Evolutionary conservation across 1,139 yeast species (phyloP).

Genomic region (Kurtzmaniella quercitrusa): DNA sequence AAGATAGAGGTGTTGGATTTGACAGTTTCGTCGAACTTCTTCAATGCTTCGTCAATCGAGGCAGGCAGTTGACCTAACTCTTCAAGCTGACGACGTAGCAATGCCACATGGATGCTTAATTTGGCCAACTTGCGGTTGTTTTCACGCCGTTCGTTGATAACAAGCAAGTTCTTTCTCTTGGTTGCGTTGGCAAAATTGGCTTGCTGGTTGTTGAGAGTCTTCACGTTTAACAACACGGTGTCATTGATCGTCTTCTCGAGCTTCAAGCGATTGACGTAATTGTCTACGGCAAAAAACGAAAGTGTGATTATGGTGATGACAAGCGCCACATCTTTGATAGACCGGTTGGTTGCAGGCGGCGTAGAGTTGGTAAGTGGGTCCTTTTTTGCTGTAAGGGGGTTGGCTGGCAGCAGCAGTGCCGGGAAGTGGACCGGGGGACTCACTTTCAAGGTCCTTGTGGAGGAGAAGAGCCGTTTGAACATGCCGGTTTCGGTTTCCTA

Average conservation of each 20-base stretch:
- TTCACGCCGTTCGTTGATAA: slow-evolving; percentile 43
- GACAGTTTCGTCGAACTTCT: slow-evolving; percentile 52
- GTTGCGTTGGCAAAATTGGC: slow-evolving; percentile 39
- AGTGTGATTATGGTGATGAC: slow-evolving; percentile 36
- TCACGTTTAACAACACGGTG: slow-evolving; percentile 37
- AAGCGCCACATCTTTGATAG: slow-evolving; percentile 28
- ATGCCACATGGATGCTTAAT: slow-evolving; percentile 61
- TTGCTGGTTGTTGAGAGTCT: slow-evolving; percentile 39
- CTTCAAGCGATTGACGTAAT: slow-evolving; percentile 38
- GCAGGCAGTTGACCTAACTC: slow-evolving; percentile 53
- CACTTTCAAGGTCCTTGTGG: neutral
- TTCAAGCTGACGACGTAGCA: slow-evolving; percentile 52
- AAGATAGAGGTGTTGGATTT: slow-evolving; percentile 51
- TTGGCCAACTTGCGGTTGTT: slow-evolving; percentile 50
- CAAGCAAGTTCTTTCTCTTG: slow-evolving; percentile 44
- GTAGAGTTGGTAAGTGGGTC: neutral
- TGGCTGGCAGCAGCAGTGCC: neutral
- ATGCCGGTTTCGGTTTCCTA: too few species aligned
- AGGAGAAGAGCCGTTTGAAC: slow-evolving; percentile 1
- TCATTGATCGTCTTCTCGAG: slow-evolving; percentile 39
- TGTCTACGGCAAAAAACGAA: slow-evolving; percentile 50
- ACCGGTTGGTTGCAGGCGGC: neutral
- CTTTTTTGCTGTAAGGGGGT: neutral
- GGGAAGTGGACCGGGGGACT: slow-evolving; percentile 1
- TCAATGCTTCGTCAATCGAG: slow-evolving; percentile 46